phyloP scores from a whole-genome alignment of 176 grass and related monocot genomes.

The Zoysia japonica region DNA sequence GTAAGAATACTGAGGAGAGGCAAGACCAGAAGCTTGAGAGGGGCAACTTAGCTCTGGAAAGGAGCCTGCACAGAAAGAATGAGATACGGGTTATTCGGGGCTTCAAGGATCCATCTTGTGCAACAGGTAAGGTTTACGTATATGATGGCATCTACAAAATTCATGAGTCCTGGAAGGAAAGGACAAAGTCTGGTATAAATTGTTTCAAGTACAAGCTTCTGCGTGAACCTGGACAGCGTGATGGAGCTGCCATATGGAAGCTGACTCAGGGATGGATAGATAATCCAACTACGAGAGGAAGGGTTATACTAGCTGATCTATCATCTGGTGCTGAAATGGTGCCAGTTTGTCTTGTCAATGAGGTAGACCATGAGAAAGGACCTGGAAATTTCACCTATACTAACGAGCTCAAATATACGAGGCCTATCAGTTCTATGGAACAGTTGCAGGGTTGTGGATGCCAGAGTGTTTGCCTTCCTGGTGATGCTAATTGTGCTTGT shows the following conservation, averaged over 20 bases:
- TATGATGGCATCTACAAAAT: constrained; percentile 90
- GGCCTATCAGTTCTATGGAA: constrained; percentile 47
- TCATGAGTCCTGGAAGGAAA: constrained; percentile 65
- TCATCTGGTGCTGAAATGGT: constrained; percentile 58
- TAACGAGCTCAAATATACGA: constrained; percentile 43
- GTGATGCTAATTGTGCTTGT: constrained; percentile 56
- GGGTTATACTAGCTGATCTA: constrained; percentile 54
- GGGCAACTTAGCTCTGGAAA: constrained; percentile 80
- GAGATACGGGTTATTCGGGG: constrained; percentile 73
- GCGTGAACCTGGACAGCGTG: constrained; percentile 59
- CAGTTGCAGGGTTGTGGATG: constrained; percentile 59
- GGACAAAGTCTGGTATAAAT: constrained; percentile 49
- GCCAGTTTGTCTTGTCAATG: constrained; percentile 74
- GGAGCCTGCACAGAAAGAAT: constrained; percentile 67
- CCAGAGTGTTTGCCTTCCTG: constrained; percentile 62
- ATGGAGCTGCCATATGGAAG: constrained; percentile 62
- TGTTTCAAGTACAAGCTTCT: constrained; percentile 75
- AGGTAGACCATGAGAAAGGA: constrained; percentile 62
- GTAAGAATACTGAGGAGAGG: constrained; percentile 54
- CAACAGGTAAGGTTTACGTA: constrained; percentile 65
- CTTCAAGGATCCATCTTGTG: constrained; percentile 51
- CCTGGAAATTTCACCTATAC: constrained; percentile 64
- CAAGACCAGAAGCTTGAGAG: constrained; percentile 75
- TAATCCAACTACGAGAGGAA: constrained; percentile 61
- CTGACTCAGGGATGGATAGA: constrained; percentile 62